Percentiles rank a stretch among this genome's conserved stretches.
Conservation (phyloP, 192 early-diverging fungal species). For the Dissophora ornata region DNA sequence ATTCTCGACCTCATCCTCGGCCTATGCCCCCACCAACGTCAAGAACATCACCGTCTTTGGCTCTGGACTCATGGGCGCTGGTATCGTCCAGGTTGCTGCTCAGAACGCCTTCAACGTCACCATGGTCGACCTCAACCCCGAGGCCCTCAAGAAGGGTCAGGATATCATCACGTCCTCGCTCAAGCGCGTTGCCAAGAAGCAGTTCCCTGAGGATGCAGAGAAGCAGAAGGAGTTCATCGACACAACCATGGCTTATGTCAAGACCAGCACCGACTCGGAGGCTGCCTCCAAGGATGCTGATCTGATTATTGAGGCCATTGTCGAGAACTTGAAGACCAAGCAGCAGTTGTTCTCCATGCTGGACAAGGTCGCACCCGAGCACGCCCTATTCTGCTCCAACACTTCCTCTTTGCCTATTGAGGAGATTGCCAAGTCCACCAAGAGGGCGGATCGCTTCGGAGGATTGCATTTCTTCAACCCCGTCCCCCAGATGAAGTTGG, state of each 20-base stretch:
- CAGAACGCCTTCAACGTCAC: conserved; percentile 83
- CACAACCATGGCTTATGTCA: conserved; percentile 73
- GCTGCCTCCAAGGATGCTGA: conserved; percentile 74
- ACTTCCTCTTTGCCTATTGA: conserved; percentile 91
- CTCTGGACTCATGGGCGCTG: conserved; percentile 89
- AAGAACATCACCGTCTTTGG: conserved; percentile 87
- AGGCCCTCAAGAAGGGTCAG: conserved; percentile 80
- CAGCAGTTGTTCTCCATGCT: conserved; percentile 80
- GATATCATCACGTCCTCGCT: conserved; percentile 89
- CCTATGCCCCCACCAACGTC: conserved; percentile 39
- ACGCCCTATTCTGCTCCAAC: conserved; percentile 90
- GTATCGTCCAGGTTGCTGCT: conserved; percentile 91
- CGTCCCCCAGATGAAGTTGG: conserved; percentile 98
- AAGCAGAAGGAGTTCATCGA: conserved; percentile 77
- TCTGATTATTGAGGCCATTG: conserved; percentile 95
- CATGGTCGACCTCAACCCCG: conserved; percentile 84
- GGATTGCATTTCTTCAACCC: conserved; percentile 99
- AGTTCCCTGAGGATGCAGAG: conserved; percentile 76
- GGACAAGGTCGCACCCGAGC: conserved; percentile 76
- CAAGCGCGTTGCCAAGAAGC: conserved; percentile 89
- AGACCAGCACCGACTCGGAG: conserved; percentile 71
- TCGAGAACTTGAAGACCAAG: conserved; percentile 93
- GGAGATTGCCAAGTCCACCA: conserved; percentile 79
- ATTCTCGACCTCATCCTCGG: conserved; percentile 54
- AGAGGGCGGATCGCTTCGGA: conserved; percentile 71